Evolutionary conservation across 2,329 filamentous ascomycete species (phyloP), one percentile per base, ranked within the genome.

Genomic region (Thielaviopsis musarum): DNA sequence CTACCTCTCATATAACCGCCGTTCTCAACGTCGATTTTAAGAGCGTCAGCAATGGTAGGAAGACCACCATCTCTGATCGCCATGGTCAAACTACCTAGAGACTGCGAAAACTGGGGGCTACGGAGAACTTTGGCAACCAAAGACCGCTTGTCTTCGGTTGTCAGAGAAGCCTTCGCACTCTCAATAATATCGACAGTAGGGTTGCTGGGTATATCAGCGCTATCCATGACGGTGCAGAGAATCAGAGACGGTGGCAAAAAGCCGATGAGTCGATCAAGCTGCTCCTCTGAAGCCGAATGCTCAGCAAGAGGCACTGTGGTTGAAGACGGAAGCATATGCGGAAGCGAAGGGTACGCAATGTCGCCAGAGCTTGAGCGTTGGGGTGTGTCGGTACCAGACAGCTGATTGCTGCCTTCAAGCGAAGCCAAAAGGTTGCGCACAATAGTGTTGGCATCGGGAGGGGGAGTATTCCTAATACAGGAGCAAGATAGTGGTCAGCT

Each of bases 381-480:
- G 58, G 68, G 62, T 56, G 67, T 68, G 63, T 70, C 69, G 28
- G 65, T 68, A 63, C 70, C 69, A 64, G 73, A 67, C 55, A 72
- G 64, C 55, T 71, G 70, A 28, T 74, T 70, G 34, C 76, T 75
- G 61, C 82, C 79, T 67, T 84, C 81, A 63, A 97, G 76, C 3
- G 91, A 95, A 63, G 85, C 82, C 66, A 97, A 79, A 70, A 98
- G 91, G 72, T 91, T 91, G 68, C 89, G 87, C 64, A 97, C 88
- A 62, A 88, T 82, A 49, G 82, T 79, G 60, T 85, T 84, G 66
- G 90, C 84, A 72, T 95, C 86, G 62, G 78, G 74, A 64, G 76
- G 74, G 62, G 78, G 76, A 65, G 79, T 76, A 64, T 77, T 73
- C 66, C 77, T 80, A 75, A 84, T 88, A 72, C 64, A 66, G 69